Evolutionary conservation across 2,329 filamentous ascomycete genomes (phyloP), one percentile per base, ranked within the genome.

Genomic region (Diaporthe ampelina): DNA sequence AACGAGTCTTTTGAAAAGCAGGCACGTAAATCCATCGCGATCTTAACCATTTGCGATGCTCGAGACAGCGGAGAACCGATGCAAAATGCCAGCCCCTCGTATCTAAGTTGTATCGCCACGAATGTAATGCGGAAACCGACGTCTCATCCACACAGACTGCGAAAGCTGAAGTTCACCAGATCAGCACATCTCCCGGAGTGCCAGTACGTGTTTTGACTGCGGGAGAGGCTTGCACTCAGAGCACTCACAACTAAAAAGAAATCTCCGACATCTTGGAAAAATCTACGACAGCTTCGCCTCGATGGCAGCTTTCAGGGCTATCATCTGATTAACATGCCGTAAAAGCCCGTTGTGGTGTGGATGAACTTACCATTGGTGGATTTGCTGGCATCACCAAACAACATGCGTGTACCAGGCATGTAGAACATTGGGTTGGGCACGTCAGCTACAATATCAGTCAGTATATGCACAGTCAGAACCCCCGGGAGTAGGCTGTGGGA

Each of bases 361-460:
- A 11, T 57, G 21, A 24, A 83, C 90, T 82, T 80, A 93, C 92
- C 94, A 86, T 97, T 94, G 80, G 94, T 96, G 74, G 92, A 94
- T 75, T 91, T 89, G 85, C 94, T 96, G 26, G 95, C 95, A 85
- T 98, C 95, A 35, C 95, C 95, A 84, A 98, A 97, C 74, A 98
- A 83, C 95, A 97, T 98, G 85, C 93, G 94, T 2, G 95, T 95
- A 69, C 93, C 93, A 4, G 94, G 93, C 93, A 95, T 96, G 84
- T 92, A 97, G 83, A 97, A 97, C 94, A 98, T 95, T 0, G 95
- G 95, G 81, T 98, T 98, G 15, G 93, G 94, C 13, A 98, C 94
- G 84, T 98, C 95, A 26, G 95, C 93, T 94, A 56, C 43, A 7
- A 37, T 35, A 69, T 59, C 40, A 54, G 56, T 73, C 61, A 43